Evolutionary conservation across 768 basidiomycete genomes (phyloP).

Genomic region (Macrolepiota fuliginosa): DNA sequence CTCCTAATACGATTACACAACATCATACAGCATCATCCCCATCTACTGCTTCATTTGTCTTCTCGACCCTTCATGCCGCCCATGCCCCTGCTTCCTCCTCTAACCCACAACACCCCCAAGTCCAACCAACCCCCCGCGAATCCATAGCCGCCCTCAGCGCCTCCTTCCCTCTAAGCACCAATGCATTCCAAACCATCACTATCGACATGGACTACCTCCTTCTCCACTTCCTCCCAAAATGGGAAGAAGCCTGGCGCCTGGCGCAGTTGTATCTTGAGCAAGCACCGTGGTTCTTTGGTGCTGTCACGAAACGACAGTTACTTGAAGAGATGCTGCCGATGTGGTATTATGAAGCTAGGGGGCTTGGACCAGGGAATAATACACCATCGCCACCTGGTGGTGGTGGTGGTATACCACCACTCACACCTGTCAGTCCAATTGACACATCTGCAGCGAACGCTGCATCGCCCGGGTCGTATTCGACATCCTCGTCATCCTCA

Average conservation of each 20-base stretch:
- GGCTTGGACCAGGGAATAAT: not conserved
- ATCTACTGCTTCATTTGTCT: not conserved
- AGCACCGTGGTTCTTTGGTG: conserved; percentile 79
- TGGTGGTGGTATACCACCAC: conserved; percentile 8
- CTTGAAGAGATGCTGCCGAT: conserved; percentile 64
- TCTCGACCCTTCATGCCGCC: not conserved
- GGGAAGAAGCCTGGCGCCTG: conserved; percentile 55
- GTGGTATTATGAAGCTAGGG: conserved; percentile 55
- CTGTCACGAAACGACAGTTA: conserved; percentile 60
- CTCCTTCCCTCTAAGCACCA: conserved; percentile 49
- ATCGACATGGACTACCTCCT: conserved; percentile 46
- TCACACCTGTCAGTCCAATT: conserved; percentile 6
- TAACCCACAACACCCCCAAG: not conserved
- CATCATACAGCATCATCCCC: not conserved
- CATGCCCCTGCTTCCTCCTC: not conserved
- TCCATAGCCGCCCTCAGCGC: conserved; percentile 26
- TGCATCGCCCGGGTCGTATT: conserved; percentile 11
- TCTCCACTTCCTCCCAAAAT: conserved; percentile 52
- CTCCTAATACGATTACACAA: not conserved
- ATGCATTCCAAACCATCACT: conserved; percentile 23
- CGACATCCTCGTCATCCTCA: conserved; percentile 6
- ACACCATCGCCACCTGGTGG: conserved; percentile 23
- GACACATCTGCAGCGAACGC: conserved; percentile 4
- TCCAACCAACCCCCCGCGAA: not conserved
- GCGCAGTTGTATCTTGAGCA: conserved; percentile 73